Percentiles rank a stretch among this genome's conserved stretches.
These are phyloP conservation scores for Aspergillus udagawae DNA, from an alignment of 2,329 filamentous ascomycete species.

Conservation along the genomic window DNA sequence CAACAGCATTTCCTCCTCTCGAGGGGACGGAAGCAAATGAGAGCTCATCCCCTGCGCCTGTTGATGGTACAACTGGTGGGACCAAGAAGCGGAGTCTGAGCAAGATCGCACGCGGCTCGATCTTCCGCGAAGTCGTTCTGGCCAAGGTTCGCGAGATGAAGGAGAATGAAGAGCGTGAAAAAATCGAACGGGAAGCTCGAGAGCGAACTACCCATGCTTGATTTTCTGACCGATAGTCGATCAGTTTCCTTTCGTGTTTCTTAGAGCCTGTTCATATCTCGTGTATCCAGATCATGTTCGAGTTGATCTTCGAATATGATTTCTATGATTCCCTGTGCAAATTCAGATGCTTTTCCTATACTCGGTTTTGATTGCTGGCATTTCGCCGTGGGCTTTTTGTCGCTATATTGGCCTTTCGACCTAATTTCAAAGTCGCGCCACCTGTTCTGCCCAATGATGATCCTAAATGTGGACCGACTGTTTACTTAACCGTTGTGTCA, in stretches of 20 bases:
- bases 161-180: constrained; percentile 72
- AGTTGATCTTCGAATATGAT: constrained; percentile 25
- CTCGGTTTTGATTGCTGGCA: background rate
- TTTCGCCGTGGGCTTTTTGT: background rate
- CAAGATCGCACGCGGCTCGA: constrained; percentile 62
- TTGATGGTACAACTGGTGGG: constrained; percentile 19
- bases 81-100: constrained; percentile 52
- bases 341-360: constrained; percentile 6
- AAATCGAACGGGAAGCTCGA: constrained; percentile 57
- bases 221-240: constrained; percentile 16
- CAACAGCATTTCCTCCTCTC: constrained; percentile 23
- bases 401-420: background rate
- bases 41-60: constrained; percentile 7
- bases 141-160: constrained; percentile 93
- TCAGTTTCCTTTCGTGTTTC: constrained; percentile 2
- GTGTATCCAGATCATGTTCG: constrained; percentile 1
- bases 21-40: constrained; percentile 7
- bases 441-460: background rate
- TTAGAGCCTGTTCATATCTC: constrained; percentile 1
- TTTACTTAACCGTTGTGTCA: background rate
- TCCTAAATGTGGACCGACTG: background rate
- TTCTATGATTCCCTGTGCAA: constrained; percentile 29
- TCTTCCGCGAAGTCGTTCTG: constrained; percentile 90
- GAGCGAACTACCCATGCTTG: constrained; percentile 32
- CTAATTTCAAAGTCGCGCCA: background rate